These are phyloP conservation scores for Sporothrix curviconia DNA, from an alignment of 2,329 filamentous ascomycete species.

Conservation along the genomic window DNA sequence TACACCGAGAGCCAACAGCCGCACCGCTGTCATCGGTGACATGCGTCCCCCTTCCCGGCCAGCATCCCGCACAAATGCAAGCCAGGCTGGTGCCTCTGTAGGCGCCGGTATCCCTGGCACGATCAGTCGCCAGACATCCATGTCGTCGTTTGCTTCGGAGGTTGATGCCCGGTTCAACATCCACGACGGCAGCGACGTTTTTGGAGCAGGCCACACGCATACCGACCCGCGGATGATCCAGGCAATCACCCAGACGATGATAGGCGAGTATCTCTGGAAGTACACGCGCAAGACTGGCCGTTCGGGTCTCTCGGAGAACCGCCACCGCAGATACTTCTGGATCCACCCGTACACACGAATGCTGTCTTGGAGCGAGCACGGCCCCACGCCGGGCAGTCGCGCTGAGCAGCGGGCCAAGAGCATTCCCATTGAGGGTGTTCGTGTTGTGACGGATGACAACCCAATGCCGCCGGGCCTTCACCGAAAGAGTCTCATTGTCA, in stretches of 20 bases:
- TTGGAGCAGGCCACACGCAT: constrained; percentile 53
- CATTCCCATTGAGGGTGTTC: constrained; percentile 85
- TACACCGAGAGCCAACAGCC: constrained; percentile 45
- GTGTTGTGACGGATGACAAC: constrained; percentile 90
- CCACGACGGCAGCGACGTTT: constrained; percentile 42
- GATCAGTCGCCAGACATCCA: constrained; percentile 64
- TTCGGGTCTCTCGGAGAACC: constrained; percentile 77
- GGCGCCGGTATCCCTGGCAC: not conserved
- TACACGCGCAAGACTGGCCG: constrained; percentile 94
- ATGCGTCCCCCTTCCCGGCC: constrained; percentile 42
- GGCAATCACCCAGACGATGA: constrained; percentile 99
- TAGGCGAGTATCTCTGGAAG: constrained; percentile 98
- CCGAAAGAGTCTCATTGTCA: constrained; percentile 83
- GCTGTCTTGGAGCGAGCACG: constrained; percentile 90
- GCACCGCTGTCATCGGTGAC: constrained; percentile 35
- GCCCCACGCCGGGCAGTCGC: constrained; percentile 72
- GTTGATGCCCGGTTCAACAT: constrained; percentile 87
- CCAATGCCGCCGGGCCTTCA: constrained; percentile 91
- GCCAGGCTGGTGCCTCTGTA: constrained; percentile 2
- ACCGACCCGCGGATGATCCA: constrained; percentile 98
- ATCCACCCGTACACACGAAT: constrained; percentile 96
- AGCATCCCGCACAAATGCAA: constrained; percentile 23
- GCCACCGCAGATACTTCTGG: constrained; percentile 97
- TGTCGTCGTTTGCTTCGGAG: constrained; percentile 94
- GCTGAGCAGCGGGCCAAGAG: constrained; percentile 76